Conservation (phyloP, 805 yeast species). For the Cyberlindnera americana region DNA sequence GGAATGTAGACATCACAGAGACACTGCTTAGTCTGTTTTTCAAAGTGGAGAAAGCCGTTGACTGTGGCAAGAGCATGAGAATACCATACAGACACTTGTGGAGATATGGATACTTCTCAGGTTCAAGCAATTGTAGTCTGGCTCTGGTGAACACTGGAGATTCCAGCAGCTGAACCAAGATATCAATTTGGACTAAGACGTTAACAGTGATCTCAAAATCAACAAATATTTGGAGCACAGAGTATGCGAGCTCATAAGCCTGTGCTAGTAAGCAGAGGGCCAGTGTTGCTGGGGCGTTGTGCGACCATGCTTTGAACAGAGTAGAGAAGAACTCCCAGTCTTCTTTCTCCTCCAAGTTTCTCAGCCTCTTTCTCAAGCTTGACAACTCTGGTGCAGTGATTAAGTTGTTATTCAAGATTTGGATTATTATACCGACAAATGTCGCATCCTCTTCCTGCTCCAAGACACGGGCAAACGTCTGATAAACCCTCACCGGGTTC, state of each 20-base stretch:
- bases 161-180: constrained; percentile 84
- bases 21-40: constrained; percentile 63
- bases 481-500: constrained; percentile 78
- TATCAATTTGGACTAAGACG: constrained; percentile 80
- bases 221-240: constrained; percentile 76
- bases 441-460: constrained; percentile 56
- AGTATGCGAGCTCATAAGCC: constrained; percentile 81
- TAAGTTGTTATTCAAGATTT: constrained; percentile 79
- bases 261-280: constrained; percentile 83
- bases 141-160: constrained; percentile 88
- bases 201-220: constrained; percentile 78
- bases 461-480: constrained; percentile 73
- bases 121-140: constrained; percentile 85
- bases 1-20: constrained; percentile 33
- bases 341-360: constrained; percentile 54
- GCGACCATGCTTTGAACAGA: constrained; percentile 87
- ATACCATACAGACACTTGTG: constrained; percentile 89
- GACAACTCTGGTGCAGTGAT: constrained; percentile 82
- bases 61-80: constrained; percentile 91
- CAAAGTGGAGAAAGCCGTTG: constrained; percentile 80
- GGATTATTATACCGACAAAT: constrained; percentile 78
- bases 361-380: constrained; percentile 62
- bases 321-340: constrained; percentile 71
- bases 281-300: constrained; percentile 83
- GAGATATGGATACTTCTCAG: constrained; percentile 73